These are phyloP conservation scores for Plenodomus biglobosus DNA, from an alignment of 2,329 filamentous ascomycete species.

Conservation along the genomic window DNA sequence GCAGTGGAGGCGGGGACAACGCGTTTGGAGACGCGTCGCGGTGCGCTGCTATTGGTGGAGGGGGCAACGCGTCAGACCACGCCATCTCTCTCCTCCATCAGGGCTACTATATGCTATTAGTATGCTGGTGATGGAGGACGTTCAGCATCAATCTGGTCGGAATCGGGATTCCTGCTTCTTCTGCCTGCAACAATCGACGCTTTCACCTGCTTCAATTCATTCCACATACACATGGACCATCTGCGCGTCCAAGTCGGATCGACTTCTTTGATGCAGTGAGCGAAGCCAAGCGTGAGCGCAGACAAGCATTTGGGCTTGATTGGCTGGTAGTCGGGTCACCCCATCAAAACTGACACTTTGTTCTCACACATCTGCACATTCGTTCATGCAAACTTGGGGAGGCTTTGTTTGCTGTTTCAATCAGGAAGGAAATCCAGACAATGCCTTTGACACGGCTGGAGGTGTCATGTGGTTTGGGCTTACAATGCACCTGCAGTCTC, in stretches of 20 bases:
- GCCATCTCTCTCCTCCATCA: too few relatives aligned
- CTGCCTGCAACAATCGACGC: background rate
- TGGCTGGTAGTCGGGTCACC: background rate
- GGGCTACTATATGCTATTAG: too few relatives aligned
- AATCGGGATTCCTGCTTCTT: background rate
- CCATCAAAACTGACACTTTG: background rate
- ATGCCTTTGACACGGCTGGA: too few relatives aligned
- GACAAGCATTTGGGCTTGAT: background rate
- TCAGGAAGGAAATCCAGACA: background rate
- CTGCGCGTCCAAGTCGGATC: background rate
- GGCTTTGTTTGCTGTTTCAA: background rate
- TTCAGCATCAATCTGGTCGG: background rate
- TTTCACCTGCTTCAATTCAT: background rate
- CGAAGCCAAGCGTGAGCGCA: too few relatives aligned
- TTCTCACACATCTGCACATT: background rate
- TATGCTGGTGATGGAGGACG: background rate
- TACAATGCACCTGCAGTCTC: too few relatives aligned
- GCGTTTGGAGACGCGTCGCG: conserved; percentile 6
- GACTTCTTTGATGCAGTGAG: background rate
- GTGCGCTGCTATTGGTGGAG: background rate
- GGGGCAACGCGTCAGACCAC: background rate
- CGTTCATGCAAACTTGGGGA: background rate
- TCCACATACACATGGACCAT: background rate
- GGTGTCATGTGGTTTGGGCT: too few relatives aligned
- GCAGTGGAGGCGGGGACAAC: conserved; percentile 2